Base-by-base conservation (phyloP, 192 early-diverging fungal genomes). In the Piromyces finnis region DNA sequence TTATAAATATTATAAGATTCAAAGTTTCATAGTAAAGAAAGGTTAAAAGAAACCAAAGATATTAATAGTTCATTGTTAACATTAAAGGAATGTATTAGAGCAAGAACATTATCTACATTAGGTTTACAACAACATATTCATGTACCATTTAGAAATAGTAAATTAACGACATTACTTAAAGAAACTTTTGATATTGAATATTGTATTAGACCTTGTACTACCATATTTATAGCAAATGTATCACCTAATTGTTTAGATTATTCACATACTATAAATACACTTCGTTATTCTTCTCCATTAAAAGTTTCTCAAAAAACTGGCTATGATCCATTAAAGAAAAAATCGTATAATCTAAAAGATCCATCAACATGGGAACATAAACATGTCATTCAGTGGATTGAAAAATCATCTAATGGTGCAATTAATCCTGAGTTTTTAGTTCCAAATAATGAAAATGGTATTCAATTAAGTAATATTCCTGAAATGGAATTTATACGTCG, bases 71-170 rank as follows among this genome's bases (percentile, higher is more conserved):
- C 82, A n/a, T 81, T 90, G n/a, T 59, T 81, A 78, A 84, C 85
- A 22, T 81, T 90, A 29, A 90, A 90, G 80, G 88, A 90, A 59
- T 90, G 88, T 78, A 87, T 90, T 80, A 59, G 87, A 22, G 82
- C 82, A 77, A 82, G 88, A 14, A 84, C 85, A 13, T 27, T 88
- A 79, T 81, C 83, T 1, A 79, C 78, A 4, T 29, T 79, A 22
- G 78, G 78, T 29, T 68, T 29, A 29, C 78, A 27, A 83, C 82
- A 84, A 30, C 82, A 84, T 78, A 82, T 86, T 7, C 88, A 87
- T 36, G 81, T 90, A 77, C 88, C 88, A 7, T 90, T 84, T 78
- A 84, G 89, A 28, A 81, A 81, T 78, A 84, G 82, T 79, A 85
- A 86, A 78, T 30, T 90, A 28, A 90, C 89, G 12, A 41, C 86